These are phyloP conservation scores for Cryptococcus sp. DNA, from an alignment of 1,284 basidiomycete species.

Conservation along the genomic window DNA sequence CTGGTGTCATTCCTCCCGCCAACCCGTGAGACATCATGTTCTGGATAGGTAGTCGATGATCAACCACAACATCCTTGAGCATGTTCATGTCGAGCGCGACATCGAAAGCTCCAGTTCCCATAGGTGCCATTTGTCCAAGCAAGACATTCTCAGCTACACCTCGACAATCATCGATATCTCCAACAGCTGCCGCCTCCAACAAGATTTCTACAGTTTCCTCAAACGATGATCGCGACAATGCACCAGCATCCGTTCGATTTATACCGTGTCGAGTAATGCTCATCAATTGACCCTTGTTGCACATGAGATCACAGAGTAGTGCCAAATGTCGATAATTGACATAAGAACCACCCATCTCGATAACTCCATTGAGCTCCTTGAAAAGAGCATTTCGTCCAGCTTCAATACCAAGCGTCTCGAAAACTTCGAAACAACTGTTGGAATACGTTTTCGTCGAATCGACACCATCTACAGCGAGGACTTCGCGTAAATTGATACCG, in stretches of 20 bases:
- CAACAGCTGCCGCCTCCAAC: conserved; percentile 96
- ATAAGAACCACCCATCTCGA: conserved; percentile 99
- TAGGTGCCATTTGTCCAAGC: conserved; percentile 97
- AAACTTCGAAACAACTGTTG: conserved; percentile 95
- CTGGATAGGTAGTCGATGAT: conserved; percentile 84
- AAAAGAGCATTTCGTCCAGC: conserved; percentile 90
- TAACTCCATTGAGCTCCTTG: conserved; percentile 86
- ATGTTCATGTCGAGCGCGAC: conserved; percentile 95
- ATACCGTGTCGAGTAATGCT: conserved; percentile 99
- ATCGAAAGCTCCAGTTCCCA: conserved; percentile 94
- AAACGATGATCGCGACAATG: conserved; percentile 97
- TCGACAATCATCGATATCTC: conserved; percentile 96
- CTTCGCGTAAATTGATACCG: conserved; percentile 88
- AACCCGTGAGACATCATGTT: conserved; percentile 73
- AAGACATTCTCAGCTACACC: conserved; percentile 98
- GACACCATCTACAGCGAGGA: conserved; percentile 92
- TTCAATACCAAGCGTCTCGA: conserved; percentile 96
- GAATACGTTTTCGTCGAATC: conserved; percentile 90
- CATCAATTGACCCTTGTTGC: conserved; percentile 91
- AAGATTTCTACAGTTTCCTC: conserved; percentile 99
- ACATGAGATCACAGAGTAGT: conserved; percentile 96
- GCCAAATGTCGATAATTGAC: conserved; percentile 98
- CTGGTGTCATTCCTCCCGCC: conserved; percentile 87
- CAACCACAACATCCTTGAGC: conserved; percentile 98
- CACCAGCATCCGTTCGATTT: conserved; percentile 94